Base-by-base conservation (phyloP, 2,329 filamentous ascomycete species). In the Clonostachys rhizophaga region DNA sequence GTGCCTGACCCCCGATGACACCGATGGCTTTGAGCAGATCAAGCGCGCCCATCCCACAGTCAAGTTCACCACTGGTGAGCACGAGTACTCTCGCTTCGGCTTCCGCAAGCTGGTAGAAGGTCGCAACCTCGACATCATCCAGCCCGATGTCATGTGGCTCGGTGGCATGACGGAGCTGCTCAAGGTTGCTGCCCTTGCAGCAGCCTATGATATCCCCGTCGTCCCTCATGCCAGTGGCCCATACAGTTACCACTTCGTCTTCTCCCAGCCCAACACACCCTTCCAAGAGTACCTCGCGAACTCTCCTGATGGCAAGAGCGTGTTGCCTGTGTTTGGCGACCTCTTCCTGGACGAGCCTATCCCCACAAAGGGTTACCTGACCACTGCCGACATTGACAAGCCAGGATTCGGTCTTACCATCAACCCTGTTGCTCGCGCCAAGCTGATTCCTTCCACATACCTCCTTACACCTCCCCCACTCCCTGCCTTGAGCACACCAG, bases 241-340 rank as follows among this genome's bases (percentile, higher is more conserved):
- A 4, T 96, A 96, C 72, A 94, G 89, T 59, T 96, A 96, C 70
- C 91, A 96, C 69, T 96, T 95, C 62, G 91, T 96, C 54, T 86
- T 96, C 51, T 95, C 90, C 41, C 91, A 96, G 68, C 83, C 89
- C 52, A 95, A 96, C 71, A 89, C 87, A 13, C 91, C 91, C 6
- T 96, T 96, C 78, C 91, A 96, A 67, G 91, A 96, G 68, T 96
- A 96, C 62, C 79, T 96, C 20, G 91, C 91, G 56, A 96, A 96
- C 71, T 95, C 90, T 3, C 82, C 91, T 1, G 91, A 96, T 58
- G 91, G 91, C 43, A 89, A 90, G 73, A 91, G 84, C 52, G 91
- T 96, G 16, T 72, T 92, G 52, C 91, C 91, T 3, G 91, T 96
- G 7, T 96, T 96, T 66, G 91, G 91, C 35, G 88, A 95, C 57